A percentile compares a stretch with the other conserved stretches of the same genome.
phyloP scores from a whole-genome alignment of 2,329 filamentous ascomycete species.

The Emericellopsis atlantica region DNA sequence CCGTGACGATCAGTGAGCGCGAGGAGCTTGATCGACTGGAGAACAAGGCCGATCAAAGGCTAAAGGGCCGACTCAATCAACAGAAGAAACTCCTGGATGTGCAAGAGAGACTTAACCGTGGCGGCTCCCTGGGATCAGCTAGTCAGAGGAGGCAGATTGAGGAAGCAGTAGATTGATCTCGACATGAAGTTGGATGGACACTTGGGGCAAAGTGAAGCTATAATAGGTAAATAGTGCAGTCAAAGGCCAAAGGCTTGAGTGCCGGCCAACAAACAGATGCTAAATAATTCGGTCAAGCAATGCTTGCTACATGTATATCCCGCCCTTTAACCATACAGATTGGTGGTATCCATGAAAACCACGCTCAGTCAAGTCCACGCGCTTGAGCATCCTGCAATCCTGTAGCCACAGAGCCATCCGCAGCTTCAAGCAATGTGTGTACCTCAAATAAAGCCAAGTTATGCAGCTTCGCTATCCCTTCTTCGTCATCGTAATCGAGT shows the following conservation, averaged over 20 bases:
- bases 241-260: too few relatives aligned
- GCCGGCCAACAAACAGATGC: too few relatives aligned
- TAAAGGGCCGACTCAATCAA: constrained; percentile 31
- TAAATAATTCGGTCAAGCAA: too few relatives aligned
- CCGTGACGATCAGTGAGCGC: constrained; percentile 34
- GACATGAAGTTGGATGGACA: too few relatives aligned
- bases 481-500: constrained; percentile 32
- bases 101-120: constrained; percentile 18
- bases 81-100: constrained; percentile 40
- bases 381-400: too few relatives aligned
- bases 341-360: too few relatives aligned
- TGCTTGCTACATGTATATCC: too few relatives aligned
- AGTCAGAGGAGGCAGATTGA: constrained; percentile 36
- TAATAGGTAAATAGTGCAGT: too few relatives aligned
- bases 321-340: too few relatives aligned
- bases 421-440: background rate
- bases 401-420: background rate
- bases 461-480: constrained; percentile 4
- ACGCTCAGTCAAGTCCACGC: too few relatives aligned
- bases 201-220: too few relatives aligned
- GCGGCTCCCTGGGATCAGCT: background rate
- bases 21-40: constrained; percentile 38
- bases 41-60: constrained; percentile 27
- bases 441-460: background rate
- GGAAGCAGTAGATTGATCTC: too few relatives aligned